Percentiles rank a stretch among this genome's conserved stretches.
Conservation (phyloP, 1,284 basidiomycete genomes). For the Papiliotrema flavescens region DNA sequence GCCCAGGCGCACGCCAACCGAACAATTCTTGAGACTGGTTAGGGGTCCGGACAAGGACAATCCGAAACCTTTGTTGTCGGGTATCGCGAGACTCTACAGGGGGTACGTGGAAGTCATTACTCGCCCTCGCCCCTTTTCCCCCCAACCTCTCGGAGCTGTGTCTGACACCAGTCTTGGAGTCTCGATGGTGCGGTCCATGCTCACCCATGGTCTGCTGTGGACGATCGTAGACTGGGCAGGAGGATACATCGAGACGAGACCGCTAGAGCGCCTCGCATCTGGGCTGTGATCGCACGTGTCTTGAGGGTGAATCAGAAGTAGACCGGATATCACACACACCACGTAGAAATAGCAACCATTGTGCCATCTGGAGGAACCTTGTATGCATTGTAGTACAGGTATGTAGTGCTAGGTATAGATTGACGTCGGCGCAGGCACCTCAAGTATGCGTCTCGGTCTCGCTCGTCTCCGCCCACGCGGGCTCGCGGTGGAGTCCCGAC, state of each 20-base stretch:
- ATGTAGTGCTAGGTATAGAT: not conserved
- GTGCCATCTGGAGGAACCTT: too few species aligned
- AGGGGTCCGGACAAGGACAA: slow-evolving; percentile 40
- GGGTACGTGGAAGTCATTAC: slow-evolving; percentile 25
- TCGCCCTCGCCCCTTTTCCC: not conserved
- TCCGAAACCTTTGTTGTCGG: slow-evolving; percentile 42
- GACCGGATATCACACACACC: not conserved
- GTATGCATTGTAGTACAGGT: not conserved
- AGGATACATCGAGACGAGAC: slow-evolving; percentile 42
- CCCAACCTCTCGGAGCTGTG: not conserved
- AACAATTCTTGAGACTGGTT: slow-evolving; percentile 43
- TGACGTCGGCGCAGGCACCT: not conserved
- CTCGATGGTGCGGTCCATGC: slow-evolving; percentile 47
- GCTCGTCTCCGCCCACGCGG: not conserved
- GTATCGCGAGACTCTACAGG: slow-evolving; percentile 44
- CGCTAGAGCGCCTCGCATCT: slow-evolving; percentile 26
- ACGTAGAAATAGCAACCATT: too few species aligned
- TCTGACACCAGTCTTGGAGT: slow-evolving; percentile 37
- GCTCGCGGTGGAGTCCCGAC: slow-evolving; percentile 2
- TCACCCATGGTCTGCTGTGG: slow-evolving; percentile 49
- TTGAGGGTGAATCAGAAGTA: not conserved
- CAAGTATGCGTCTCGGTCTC: slow-evolving; percentile 1
- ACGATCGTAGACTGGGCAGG: slow-evolving; percentile 46
- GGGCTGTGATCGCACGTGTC: too few species aligned
- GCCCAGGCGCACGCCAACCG: slow-evolving; percentile 34